Base-by-base conservation (phyloP, 2,329 filamentous ascomycete species). In the Hypoxylon sp. region DNA sequence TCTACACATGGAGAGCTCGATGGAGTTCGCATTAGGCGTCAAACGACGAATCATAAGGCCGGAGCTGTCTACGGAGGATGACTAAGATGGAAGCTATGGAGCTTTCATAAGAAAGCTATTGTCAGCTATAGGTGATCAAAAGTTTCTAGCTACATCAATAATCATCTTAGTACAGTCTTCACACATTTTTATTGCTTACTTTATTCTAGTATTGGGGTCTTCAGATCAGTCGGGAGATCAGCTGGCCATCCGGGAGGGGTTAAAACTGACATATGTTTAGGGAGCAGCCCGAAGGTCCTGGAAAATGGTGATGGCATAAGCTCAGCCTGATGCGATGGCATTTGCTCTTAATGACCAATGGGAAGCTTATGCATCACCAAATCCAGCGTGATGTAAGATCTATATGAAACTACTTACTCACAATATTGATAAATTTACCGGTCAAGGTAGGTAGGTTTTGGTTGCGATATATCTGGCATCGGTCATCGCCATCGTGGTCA, bases 101-200 rank as follows among this genome's bases (percentile, higher is more conserved):
- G 55, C 48, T 60, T 55, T 39, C 63, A 35, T 9, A 57, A 58
- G 39, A 39, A 11, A 60, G 17, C 29, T 51, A 14, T 26, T 59
- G 14, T 39, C 37, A 24, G 29, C 24, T 57, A 42, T 44, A 17
- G 14, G 51, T 61, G 46, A 47, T 35, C 37, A 48, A n/a, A 62
- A 39, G 19, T 42, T 19, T 37, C 42, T 59, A 31, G 52, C 26
- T 24, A 44, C 26, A 53, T 17, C 39, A 54, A 63, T 66, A 65
- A 53, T 55, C 5, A 39, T 63, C 52, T 42, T 58, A 55, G 39
- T 19, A 24, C 47, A 48, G 44, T 33, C 51, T 63, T 26, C 29
- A 37, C 29, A 44, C 35, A 39, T 24, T 54, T 63, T 42, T 66
- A 66, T 69, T 62, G 50, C 63, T 69, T 60, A 63, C 29, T 44